Conservation (phyloP, 177 flowering plant species). For the Vitis hybrid region DNA sequence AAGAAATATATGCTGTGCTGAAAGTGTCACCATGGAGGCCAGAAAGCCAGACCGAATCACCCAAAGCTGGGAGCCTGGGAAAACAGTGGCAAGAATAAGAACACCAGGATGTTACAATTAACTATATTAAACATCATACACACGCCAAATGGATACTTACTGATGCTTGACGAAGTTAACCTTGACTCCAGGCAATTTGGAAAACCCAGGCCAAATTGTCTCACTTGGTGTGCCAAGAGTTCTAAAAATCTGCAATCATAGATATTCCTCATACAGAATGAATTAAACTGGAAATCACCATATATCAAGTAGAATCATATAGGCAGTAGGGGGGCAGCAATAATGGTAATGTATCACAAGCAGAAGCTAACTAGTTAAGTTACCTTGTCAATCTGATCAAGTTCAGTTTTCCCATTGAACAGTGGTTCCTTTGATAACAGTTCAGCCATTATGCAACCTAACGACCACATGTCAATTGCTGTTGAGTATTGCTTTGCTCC, state of each 20-base stretch:
- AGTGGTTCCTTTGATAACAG: constrained; percentile 77
- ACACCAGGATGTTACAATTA: constrained; percentile 15
- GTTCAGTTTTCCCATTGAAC: constrained; percentile 78
- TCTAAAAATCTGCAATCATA: constrained; percentile 41
- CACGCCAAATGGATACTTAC: constrained; percentile 27
- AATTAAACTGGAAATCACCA: not conserved
- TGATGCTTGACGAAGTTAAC: constrained; percentile 60
- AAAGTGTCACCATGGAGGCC: constrained; percentile 54
- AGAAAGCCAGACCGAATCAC: constrained; percentile 80
- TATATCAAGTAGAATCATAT: not conserved
- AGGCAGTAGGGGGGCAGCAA: not conserved
- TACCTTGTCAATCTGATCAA: constrained; percentile 91
- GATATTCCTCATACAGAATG: not conserved
- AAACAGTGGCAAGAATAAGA: constrained; percentile 57
- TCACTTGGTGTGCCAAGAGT: constrained; percentile 56
- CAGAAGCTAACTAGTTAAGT: not conserved
- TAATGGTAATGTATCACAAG: not conserved
- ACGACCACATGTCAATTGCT: constrained; percentile 98
- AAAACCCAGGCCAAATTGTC: constrained; percentile 55
- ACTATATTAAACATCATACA: not conserved
- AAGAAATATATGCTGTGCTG: constrained; percentile 6
- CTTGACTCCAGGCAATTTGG: constrained; percentile 54
- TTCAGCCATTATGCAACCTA: constrained; percentile 99
- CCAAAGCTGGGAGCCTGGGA: constrained; percentile 98
- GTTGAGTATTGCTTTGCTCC: constrained; percentile 89